Base-by-base conservation (phyloP, 179 eudicot species). In the Camellia oleifera region DNA sequence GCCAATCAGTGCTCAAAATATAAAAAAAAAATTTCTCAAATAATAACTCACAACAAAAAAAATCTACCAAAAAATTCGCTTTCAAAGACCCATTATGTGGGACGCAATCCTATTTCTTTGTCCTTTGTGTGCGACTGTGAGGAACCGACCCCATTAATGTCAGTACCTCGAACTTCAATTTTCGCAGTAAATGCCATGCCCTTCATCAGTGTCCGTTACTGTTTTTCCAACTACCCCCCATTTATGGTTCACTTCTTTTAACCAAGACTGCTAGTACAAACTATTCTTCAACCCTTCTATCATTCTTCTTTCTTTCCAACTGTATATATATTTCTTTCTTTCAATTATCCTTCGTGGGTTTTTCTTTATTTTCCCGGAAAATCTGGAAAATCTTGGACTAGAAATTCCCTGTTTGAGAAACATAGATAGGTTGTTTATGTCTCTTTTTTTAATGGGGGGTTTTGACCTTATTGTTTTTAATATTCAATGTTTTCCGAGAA, bases 211-310 rank as follows among this genome's bases (percentile, higher is more conserved):
- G 60, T 72, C 81, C 64, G 57, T 45, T 20, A 7, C 23, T 14
- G 71, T 54, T 53, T 32, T 53, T 76, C 72, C 72, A 77, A 70
- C 84, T 13, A 69, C 83, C 80, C 77, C 77, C 63, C 7, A 62
- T 69, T 9, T 50, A 53, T 64, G 64, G 56, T 61, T 77, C 63
- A 45, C 70, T 66, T 72, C 61, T 42, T 58, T 56, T 48, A 32
- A 40, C 40, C 45, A 61, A 9, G 2, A 45, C 69, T 32, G 40
- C 40, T 18, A 18, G 8, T 46, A 0, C 32, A 32, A 13, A 0
- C 64, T 54, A 65, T 14, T 74, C 53, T 74, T 23, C 42, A 7
- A 50, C 8, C 13, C 71, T 77, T 52, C 11, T 74, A 64, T 54
- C 63, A 12, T 74, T 7, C 15, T 60, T 42, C 32, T 69, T 44